Evolutionary conservation across 2,329 filamentous ascomycete species (phyloP).

Genomic region (Pseudocercospora crystallina): DNA sequence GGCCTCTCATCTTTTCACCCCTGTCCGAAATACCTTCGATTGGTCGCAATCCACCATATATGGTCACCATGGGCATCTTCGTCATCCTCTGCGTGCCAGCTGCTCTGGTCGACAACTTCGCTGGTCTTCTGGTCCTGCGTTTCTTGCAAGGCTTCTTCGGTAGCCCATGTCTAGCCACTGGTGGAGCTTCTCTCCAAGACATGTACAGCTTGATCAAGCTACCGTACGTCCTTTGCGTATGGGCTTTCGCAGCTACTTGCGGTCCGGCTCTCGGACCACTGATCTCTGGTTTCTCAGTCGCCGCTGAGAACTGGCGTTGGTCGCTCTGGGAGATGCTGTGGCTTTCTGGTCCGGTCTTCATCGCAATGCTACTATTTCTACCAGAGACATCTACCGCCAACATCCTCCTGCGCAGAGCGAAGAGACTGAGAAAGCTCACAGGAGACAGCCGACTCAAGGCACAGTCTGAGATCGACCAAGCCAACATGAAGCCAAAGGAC

Average conservation of each 20-base stretch:
- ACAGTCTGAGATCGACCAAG: slow-evolving; percentile 64
- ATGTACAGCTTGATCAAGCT: slow-evolving; percentile 46
- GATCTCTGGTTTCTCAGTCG: slow-evolving; percentile 60
- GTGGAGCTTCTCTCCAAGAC: slow-evolving; percentile 57
- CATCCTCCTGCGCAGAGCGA: slow-evolving; percentile 62
- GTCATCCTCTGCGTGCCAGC: slow-evolving; percentile 9
- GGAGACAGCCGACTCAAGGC: slow-evolving; percentile 58
- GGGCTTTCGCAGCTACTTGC: slow-evolving; percentile 46
- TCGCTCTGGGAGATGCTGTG: slow-evolving; percentile 64
- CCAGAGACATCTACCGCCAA: slow-evolving; percentile 63
- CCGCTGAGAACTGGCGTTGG: slow-evolving; percentile 62
- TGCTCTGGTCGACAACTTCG: slow-evolving; percentile 44
- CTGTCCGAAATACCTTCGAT: slow-evolving; percentile 14
- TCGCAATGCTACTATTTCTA: slow-evolving; percentile 58
- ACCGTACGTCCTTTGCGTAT: slow-evolving; percentile 45
- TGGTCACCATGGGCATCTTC: slow-evolving; percentile 13
- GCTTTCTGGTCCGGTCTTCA: slow-evolving; percentile 58
- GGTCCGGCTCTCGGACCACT: slow-evolving; percentile 60
- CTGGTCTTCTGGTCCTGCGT: not conserved
- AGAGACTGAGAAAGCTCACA: slow-evolving; percentile 61
- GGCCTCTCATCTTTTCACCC: slow-evolving; percentile 17
- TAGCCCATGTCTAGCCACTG: slow-evolving; percentile 63
- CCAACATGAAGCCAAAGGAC: slow-evolving; percentile 49
- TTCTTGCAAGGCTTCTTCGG: slow-evolving; percentile 61
- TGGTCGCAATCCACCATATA: slow-evolving; percentile 16